Evolutionary conservation across 148 eudicot genomes (phyloP).

Genomic region (Cornus florida): DNA sequence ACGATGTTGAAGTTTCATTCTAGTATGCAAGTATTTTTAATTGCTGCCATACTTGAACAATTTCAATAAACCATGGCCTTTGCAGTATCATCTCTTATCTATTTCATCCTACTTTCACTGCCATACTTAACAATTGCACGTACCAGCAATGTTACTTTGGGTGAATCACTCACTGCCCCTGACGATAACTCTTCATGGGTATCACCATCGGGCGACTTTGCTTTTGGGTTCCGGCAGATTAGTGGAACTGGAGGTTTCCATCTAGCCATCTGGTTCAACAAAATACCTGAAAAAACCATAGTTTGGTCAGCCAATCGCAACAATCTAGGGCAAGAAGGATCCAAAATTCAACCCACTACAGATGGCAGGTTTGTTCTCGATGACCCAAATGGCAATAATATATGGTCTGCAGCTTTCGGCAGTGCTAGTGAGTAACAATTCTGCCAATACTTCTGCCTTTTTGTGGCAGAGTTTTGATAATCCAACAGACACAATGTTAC

Average conservation of each 20-base stretch:
- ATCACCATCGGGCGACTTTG: conserved; percentile 6
- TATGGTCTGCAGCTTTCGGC: conserved; percentile 26
- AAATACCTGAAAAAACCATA: conserved; percentile 32
- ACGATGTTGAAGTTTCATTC: no score
- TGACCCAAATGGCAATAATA: conserved; percentile 13
- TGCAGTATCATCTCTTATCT: no score
- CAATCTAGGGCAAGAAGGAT: no score
- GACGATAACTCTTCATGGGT: neutral
- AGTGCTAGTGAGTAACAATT: conserved; percentile 14
- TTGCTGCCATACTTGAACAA: no score
- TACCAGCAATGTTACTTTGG: conserved; percentile 15
- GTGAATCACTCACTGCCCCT: conserved; percentile 14
- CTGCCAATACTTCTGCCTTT: no score
- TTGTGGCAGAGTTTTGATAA: neutral
- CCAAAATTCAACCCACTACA: no score
- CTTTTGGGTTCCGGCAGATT: conserved; percentile 35
- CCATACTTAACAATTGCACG: neutral
- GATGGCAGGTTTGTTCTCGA: conserved; percentile 1
- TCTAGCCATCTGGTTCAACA: conserved; percentile 33
- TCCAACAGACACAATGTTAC: conserved; percentile 28
- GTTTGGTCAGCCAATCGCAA: no score
- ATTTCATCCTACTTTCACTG: neutral
- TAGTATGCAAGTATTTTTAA: no score
- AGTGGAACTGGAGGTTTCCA: conserved; percentile 20
- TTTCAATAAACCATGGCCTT: no score